These are phyloP conservation scores for Salix exigua DNA, from an alignment of 345 rosid species.

Conservation along the genomic window DNA sequence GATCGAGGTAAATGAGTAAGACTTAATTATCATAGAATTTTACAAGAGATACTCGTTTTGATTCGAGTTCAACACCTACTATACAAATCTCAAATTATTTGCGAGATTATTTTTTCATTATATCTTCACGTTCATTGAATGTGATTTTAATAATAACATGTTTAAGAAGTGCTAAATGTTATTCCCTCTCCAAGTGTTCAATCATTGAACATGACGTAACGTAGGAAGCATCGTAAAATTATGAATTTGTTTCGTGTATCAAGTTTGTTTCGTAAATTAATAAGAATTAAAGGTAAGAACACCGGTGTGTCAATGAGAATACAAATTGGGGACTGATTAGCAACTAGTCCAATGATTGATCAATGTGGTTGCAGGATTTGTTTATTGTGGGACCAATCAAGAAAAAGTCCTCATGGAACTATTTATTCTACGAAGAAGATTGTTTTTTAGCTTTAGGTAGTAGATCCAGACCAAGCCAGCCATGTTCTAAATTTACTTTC, in stretches of 20 bases:
- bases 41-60: accelerated
- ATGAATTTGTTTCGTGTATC: too few species aligned
- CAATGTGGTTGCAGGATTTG: not conserved
- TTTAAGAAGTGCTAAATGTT: too few species aligned
- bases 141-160: too few species aligned
- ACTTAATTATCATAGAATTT: accelerated
- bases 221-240: too few species aligned
- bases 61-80: too few species aligned
- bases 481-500: not conserved
- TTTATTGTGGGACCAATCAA: not conserved
- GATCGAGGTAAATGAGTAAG: accelerated
- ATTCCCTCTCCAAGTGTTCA: too few species aligned
- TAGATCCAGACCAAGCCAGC: not conserved
- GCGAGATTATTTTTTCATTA: too few species aligned
- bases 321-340: not conserved
- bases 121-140: accelerated
- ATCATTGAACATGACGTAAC: too few species aligned
- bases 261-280: too few species aligned
- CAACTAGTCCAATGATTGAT: not conserved
- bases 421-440: not conserved
- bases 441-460: not conserved
- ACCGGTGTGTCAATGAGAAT: not conserved
- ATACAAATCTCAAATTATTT: accelerated
- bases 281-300: not conserved
- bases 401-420: not conserved